Conservation (phyloP, 805 yeast genomes). For the Spathaspora boniae region DNA sequence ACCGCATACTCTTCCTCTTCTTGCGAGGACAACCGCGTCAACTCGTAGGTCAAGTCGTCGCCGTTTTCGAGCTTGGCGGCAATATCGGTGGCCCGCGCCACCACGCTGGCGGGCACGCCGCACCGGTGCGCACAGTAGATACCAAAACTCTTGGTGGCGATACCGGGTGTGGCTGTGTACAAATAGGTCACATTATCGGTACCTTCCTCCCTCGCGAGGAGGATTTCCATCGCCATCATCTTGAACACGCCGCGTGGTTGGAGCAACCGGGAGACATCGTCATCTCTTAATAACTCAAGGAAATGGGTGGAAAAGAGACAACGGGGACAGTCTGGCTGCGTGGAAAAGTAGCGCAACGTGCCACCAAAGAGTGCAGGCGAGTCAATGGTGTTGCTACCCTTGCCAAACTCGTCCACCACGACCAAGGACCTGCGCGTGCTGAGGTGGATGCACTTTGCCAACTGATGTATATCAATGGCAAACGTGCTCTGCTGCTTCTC, state of each 20-base stretch:
- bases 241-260: neutral
- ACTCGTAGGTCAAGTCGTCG: conserved; percentile 4
- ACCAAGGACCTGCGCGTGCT: conserved; percentile 40
- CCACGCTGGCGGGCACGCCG: conserved; percentile 5
- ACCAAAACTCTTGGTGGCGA: conserved; percentile 9
- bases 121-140: conserved; percentile 9
- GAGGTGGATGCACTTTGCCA: conserved; percentile 39
- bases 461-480: conserved; percentile 44
- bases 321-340: conserved; percentile 16
- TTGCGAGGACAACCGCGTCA: conserved; percentile 2
- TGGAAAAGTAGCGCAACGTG: conserved; percentile 23
- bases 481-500: conserved; percentile 46
- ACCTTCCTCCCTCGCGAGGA: no score
- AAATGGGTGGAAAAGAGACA: conserved; percentile 42
- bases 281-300: conserved; percentile 33
- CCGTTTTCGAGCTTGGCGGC: conserved; percentile 2
- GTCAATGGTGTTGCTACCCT: conserved; percentile 47
- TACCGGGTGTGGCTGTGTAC: conserved; percentile 4
- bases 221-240: conserved; percentile 5
- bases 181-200: conserved; percentile 7
- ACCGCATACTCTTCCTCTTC: conserved; percentile 4
- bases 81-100: conserved; percentile 8
- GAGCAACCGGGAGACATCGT: no score
- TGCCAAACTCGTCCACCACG: conserved; percentile 53
- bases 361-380: conserved; percentile 46